A percentile compares a stretch with the other conserved stretches of the same genome.
phyloP scores from a whole-genome alignment of 2,329 filamentous ascomycete genomes.

The Claviceps pusilla region DNA sequence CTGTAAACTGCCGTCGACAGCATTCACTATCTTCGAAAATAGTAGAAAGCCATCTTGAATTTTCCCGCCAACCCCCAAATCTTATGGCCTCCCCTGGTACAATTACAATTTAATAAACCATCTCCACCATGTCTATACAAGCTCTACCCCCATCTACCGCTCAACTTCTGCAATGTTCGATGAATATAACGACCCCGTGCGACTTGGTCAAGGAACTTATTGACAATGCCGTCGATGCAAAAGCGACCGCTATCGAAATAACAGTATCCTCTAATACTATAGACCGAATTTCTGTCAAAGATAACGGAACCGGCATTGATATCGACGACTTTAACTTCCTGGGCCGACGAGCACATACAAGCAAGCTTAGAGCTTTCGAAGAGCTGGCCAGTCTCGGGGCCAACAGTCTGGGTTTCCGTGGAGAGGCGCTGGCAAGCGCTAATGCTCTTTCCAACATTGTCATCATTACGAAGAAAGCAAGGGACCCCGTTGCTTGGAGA shows the following conservation, averaged over 20 bases:
- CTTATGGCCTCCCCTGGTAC: not conserved
- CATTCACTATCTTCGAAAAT: not conserved
- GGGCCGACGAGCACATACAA: slow-evolving; percentile 56
- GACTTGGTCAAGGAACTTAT: slow-evolving; percentile 61
- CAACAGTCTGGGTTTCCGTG: slow-evolving; percentile 57
- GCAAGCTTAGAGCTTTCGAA: slow-evolving; percentile 51
- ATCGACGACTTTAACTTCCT: slow-evolving; percentile 45
- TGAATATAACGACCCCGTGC: slow-evolving; percentile 43
- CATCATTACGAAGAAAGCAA: slow-evolving; percentile 48
- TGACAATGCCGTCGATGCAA: slow-evolving; percentile 62
- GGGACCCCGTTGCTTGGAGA: slow-evolving; percentile 41
- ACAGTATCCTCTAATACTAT: slow-evolving; percentile 50
- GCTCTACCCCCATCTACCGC: slow-evolving; percentile 33
- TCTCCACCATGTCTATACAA: slow-evolving; percentile 31
- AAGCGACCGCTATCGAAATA: slow-evolving; percentile 50
- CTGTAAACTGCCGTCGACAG: not conserved
- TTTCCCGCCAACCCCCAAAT: not conserved
- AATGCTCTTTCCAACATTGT: slow-evolving; percentile 44
- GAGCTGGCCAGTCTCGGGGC: slow-evolving; percentile 44
- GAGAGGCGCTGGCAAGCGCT: slow-evolving; percentile 54
- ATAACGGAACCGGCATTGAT: slow-evolving; percentile 60
- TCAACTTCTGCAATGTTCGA: slow-evolving; percentile 44
- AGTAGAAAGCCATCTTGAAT: not conserved
- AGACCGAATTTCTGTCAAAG: slow-evolving; percentile 53
- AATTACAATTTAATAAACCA: not conserved